phyloP scores from a whole-genome alignment of 495 filamentous ascomycete genomes.

The Hypoxylon lienhwacheense region DNA sequence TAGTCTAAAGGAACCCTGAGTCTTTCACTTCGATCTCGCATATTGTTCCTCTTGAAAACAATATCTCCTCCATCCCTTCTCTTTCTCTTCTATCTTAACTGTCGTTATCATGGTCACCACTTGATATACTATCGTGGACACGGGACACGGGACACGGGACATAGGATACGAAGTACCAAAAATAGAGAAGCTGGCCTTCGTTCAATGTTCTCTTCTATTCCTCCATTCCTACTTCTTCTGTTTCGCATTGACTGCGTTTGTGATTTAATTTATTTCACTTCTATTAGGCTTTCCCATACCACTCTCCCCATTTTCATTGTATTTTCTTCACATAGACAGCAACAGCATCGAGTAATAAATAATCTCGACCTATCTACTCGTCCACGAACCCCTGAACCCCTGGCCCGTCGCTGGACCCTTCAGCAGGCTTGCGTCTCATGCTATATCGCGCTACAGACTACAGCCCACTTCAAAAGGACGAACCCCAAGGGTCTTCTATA shows the following conservation, averaged over 20 bases:
- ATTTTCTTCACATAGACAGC: constrained; percentile 10
- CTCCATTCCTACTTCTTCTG: constrained; percentile 8
- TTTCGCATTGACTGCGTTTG: constrained; percentile 28
- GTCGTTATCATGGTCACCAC: constrained; percentile 6
- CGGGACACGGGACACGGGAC: too few species aligned
- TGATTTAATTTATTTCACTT: constrained; percentile 6
- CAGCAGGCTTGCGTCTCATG: constrained; percentile 17
- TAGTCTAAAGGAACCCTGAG: constrained; percentile 15
- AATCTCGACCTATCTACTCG: constrained; percentile 4
- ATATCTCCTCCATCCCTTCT: constrained; percentile 10
- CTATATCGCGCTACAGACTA: constrained; percentile 12
- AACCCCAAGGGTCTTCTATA: constrained; percentile 1
- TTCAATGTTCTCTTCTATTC: constrained; percentile 18
- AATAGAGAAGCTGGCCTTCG: constrained; percentile 33
- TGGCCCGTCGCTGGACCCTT: constrained; percentile 16
- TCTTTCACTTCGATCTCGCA: background rate
- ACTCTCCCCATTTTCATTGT: constrained; percentile 16
- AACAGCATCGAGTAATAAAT: constrained; percentile 9
- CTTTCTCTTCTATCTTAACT: background rate
- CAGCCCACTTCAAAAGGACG: constrained; percentile 1
- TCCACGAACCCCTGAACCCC: constrained; percentile 3
- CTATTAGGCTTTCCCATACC: background rate
- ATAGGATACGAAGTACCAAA: constrained; percentile 13
- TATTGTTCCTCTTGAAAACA: constrained; percentile 24
- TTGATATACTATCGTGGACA: constrained; percentile 8